Conservation (phyloP, 2,329 filamentous ascomycete genomes). For the Pyrenochaeta sp. region DNA sequence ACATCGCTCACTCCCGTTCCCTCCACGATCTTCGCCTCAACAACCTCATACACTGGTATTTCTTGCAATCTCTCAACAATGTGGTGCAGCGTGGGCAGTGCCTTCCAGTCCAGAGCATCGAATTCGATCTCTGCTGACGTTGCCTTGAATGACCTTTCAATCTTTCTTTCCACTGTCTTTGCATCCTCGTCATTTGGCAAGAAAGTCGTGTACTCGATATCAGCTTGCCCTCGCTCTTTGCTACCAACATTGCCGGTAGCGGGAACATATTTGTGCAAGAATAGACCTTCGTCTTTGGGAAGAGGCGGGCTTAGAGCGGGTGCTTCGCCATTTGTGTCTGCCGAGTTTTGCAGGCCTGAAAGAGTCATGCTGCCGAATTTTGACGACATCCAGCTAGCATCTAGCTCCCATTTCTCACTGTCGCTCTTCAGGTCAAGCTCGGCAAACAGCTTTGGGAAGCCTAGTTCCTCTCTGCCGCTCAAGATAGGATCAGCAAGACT, state of each 20-base stretch:
- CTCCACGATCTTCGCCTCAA: constrained; percentile 65
- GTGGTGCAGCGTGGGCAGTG: constrained; percentile 68
- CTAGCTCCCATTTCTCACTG: constrained; percentile 49
- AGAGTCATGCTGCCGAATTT: constrained; percentile 45
- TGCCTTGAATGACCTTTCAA: constrained; percentile 48
- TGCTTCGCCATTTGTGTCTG: constrained; percentile 8
- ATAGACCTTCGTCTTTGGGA: constrained; percentile 56
- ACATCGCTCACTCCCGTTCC: constrained; percentile 63
- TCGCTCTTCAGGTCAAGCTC: constrained; percentile 57
- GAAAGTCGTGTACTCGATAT: constrained; percentile 63
- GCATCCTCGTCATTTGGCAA: constrained; percentile 45
- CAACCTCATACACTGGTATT: constrained; percentile 65
- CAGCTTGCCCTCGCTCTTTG: constrained; percentile 57
- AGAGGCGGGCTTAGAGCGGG: constrained; percentile 3
- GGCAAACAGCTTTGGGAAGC: constrained; percentile 68
- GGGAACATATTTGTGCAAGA: constrained; percentile 68
- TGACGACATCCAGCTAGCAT: constrained; percentile 49
- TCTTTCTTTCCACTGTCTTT: constrained; percentile 43
- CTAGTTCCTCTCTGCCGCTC: constrained; percentile 67
- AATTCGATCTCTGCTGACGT: constrained; percentile 58
- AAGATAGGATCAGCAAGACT: constrained; percentile 67
- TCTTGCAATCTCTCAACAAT: constrained; percentile 62
- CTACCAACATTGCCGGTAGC: constrained; percentile 55
- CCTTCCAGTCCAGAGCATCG: constrained; percentile 61
- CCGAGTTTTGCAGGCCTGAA: constrained; percentile 26